Base-by-base conservation (phyloP, 306 rosid genomes). In the Senna siamea region DNA sequence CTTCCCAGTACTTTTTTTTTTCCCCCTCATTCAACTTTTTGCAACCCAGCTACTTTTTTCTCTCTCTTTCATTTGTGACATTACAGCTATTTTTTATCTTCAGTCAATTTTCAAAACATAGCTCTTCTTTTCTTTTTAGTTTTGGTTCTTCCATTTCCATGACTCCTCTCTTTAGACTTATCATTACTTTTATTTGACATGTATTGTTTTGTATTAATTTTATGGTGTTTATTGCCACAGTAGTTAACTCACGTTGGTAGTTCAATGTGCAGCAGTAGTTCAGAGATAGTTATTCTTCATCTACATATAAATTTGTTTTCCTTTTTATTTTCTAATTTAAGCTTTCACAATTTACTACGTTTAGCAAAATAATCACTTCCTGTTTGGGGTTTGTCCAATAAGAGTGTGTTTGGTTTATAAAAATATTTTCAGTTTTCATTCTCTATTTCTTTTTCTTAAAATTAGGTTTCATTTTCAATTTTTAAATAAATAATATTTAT, bases 321-420 rank as follows among this genome's bases (percentile, higher is more conserved):
- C 8, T 34, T 4, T n/a, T 20, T 34, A 37, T 17, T 37, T n/a
- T 35, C 44, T 44, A 44, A 19, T 37, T 38, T 5, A 37, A 18
- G 50, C 43, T 32, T 30, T 15, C 22, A 32, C 9, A 60, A 23
- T 7, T 60, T 44, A 34, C 46, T 60, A n/a, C 19, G 26, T 34
- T n/a, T 3, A 38, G 70, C 30, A 74, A 72, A 60, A 74, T 41
- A 50, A 50, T 57, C 44, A 37, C n/a, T 74, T 50, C 6, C 28
- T 34, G 9, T 52, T 23, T 43, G 50, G 23, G 30, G 53, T 20
- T 38, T 22, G 23, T 75, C 70, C 70, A 55, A 40, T 26, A 57
- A 58, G 34, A 26, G 30, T 26, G 30, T 26, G 30, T 26, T 26
- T 26, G 30, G 30, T 26, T 26, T 26, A 26, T 26, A 26, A 26